These are phyloP conservation scores for Termitomyces sp. DNA, from an alignment of 768 basidiomycete genomes.

Conservation along the genomic window DNA sequence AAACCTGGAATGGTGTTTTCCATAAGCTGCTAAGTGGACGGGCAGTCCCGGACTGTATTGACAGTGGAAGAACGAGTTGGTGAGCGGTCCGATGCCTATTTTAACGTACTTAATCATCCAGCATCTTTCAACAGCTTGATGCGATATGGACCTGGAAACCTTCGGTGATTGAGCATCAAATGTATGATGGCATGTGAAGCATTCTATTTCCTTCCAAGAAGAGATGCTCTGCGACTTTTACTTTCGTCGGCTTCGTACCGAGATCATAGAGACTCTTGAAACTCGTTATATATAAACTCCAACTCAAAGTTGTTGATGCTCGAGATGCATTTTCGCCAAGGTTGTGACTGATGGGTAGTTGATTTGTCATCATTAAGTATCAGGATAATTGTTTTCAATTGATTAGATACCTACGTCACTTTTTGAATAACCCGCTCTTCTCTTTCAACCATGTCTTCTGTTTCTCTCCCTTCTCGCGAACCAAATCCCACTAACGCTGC, in stretches of 20 bases:
- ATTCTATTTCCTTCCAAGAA: neutral
- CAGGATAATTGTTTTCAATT: neutral
- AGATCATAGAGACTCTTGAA: neutral
- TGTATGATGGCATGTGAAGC: neutral
- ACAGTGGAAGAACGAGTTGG: too few relatives aligned
- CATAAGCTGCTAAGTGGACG: too few relatives aligned
- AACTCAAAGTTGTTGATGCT: too few relatives aligned
- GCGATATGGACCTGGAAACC: too few relatives aligned
- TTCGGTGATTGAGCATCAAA: too few relatives aligned
- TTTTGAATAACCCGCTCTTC: neutral
- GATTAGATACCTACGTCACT: neutral
- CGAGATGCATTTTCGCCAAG: neutral
- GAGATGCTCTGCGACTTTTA: too few relatives aligned
- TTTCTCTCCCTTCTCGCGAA: conserved; percentile 27
- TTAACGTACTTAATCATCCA: too few relatives aligned
- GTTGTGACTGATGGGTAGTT: neutral
- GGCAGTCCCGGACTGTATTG: too few relatives aligned
- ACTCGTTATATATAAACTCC: neutral
- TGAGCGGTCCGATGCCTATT: too few relatives aligned
- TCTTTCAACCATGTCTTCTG: conserved; percentile 20
- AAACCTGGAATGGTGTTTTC: too few relatives aligned
- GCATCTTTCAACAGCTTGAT: too few relatives aligned
- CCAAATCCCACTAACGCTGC: conserved; percentile 28
- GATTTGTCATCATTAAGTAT: neutral
- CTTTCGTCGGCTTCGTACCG: neutral